Conservation (phyloP, 2,329 filamentous ascomycete species). For the Neofusicoccum laricinum region DNA sequence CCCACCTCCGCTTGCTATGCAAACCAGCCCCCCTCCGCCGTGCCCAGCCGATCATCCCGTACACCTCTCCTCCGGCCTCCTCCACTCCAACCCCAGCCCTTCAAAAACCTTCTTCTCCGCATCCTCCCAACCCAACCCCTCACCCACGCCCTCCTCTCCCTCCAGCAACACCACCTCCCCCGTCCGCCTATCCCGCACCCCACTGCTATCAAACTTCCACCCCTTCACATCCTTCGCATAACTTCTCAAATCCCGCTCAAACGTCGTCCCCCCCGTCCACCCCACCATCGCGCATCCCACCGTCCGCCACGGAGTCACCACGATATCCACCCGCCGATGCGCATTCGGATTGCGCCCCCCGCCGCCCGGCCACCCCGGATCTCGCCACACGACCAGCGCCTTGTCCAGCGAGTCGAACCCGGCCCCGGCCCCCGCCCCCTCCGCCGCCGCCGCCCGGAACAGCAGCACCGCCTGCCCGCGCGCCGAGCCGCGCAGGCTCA, state of each 20-base stretch:
- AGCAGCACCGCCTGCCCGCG: constrained; percentile 66
- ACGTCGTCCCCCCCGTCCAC: constrained; percentile 87
- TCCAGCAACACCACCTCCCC: constrained; percentile 72
- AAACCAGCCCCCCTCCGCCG: no score
- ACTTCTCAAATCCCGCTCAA: constrained; percentile 77
- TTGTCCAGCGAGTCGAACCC: constrained; percentile 91
- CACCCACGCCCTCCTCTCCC: constrained; percentile 45
- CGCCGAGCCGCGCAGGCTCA: constrained; percentile 68
- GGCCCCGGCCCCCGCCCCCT: background rate
- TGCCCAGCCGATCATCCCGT: constrained; percentile 35
- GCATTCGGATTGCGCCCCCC: constrained; percentile 60
- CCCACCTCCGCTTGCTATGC: no score
- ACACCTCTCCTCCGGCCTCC: constrained; percentile 43
- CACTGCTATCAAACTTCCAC: constrained; percentile 90
- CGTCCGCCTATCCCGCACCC: constrained; percentile 65
- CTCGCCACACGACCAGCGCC: constrained; percentile 87
- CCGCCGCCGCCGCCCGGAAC: constrained; percentile 38
- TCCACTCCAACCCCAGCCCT: constrained; percentile 60
- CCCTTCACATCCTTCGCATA: constrained; percentile 71
- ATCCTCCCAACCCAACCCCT: constrained; percentile 52
- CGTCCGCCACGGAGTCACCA: constrained; percentile 83
- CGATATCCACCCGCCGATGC: constrained; percentile 88
- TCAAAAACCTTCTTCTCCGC: constrained; percentile 81
- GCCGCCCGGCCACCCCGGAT: constrained; percentile 48
- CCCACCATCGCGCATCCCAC: constrained; percentile 84